phyloP scores from a whole-genome alignment of 371 early-diverging fungal species.

The Mucor irregularis region DNA sequence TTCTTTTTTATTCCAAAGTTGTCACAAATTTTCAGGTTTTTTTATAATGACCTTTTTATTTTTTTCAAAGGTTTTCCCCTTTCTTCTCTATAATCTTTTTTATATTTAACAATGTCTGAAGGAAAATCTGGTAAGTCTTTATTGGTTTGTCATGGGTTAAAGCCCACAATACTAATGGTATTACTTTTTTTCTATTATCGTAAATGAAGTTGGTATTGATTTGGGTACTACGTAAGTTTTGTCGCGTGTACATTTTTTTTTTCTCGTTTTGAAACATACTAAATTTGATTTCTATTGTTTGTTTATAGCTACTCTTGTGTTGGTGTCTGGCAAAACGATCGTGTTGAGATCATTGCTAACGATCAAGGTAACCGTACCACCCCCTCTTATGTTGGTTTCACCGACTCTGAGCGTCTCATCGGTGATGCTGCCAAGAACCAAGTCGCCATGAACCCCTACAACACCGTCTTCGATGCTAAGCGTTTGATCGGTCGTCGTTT shows the following conservation, averaged over 20 bases:
- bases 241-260: slow-evolving; percentile 28
- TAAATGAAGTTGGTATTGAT: slow-evolving; percentile 82
- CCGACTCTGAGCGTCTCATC: slow-evolving; percentile 82
- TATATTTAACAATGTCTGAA: slow-evolving; percentile 33
- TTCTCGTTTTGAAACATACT: not conserved
- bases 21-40: slow-evolving; percentile 24
- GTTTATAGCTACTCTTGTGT: slow-evolving; percentile 98
- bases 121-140: slow-evolving; percentile 80
- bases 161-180: not conserved
- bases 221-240: slow-evolving; percentile 99
- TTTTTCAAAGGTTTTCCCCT: slow-evolving; percentile 1
- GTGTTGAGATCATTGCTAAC: slow-evolving; percentile 97
- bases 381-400: slow-evolving; percentile 91
- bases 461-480: slow-evolving; percentile 96
- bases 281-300: not conserved
- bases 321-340: slow-evolving; percentile 96
- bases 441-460: slow-evolving; percentile 81
- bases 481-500: slow-evolving; percentile 96
- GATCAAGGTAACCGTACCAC: slow-evolving; percentile 95
- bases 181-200: slow-evolving; percentile 10
- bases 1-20: slow-evolving; percentile 34
- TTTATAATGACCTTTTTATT: not conserved
- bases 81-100: slow-evolving; percentile 10
- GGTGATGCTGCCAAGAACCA: slow-evolving; percentile 92
- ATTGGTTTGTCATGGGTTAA: no score